phyloP scores from a whole-genome alignment of 1,139 yeast species.

The Lodderomyces beijingensis region DNA sequence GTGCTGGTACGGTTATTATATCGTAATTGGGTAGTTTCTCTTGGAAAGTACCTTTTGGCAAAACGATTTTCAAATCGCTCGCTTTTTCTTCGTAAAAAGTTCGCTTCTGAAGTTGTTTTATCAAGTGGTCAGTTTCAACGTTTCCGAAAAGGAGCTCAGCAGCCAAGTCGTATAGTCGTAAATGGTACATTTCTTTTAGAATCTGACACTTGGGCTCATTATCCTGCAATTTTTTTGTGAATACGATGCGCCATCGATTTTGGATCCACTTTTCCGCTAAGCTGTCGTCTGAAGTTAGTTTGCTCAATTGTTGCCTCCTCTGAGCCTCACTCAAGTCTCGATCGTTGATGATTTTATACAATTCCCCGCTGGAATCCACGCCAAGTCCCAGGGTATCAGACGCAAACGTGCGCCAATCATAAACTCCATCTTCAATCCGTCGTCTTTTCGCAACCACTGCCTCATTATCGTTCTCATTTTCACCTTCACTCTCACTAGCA shows the following conservation, averaged over 20 bases:
- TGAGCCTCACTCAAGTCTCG: neutral
- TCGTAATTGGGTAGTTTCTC: slow-evolving; percentile 73
- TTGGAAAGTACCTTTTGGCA: slow-evolving; percentile 84
- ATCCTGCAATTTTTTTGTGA: slow-evolving; percentile 44
- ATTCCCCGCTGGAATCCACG: neutral
- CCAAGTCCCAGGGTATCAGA: neutral
- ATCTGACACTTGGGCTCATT: slow-evolving; percentile 26
- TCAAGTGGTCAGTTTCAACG: slow-evolving; percentile 14
- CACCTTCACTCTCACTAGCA: slow-evolving; percentile 20
- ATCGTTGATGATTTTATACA: neutral
- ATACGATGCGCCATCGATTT: slow-evolving; percentile 52
- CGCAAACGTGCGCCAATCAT: slow-evolving; percentile 6
- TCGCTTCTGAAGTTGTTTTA: slow-evolving; percentile 12
- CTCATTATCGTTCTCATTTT: slow-evolving; percentile 19
- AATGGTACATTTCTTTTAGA: slow-evolving; percentile 17
- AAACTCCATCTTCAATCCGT: slow-evolving; percentile 13
- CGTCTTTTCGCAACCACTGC: slow-evolving; percentile 13
- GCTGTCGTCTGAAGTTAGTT: neutral
- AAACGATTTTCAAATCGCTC: slow-evolving; percentile 42
- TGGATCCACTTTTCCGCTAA: slow-evolving; percentile 20
- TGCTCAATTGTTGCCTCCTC: neutral
- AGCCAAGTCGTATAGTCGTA: neutral
- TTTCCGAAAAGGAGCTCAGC: slow-evolving; percentile 5
- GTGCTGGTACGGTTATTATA: slow-evolving; percentile 75
- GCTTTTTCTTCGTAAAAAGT: slow-evolving; percentile 6